Base-by-base conservation (phyloP, 345 rosid species). In the Eucalyptus brandiana region DNA sequence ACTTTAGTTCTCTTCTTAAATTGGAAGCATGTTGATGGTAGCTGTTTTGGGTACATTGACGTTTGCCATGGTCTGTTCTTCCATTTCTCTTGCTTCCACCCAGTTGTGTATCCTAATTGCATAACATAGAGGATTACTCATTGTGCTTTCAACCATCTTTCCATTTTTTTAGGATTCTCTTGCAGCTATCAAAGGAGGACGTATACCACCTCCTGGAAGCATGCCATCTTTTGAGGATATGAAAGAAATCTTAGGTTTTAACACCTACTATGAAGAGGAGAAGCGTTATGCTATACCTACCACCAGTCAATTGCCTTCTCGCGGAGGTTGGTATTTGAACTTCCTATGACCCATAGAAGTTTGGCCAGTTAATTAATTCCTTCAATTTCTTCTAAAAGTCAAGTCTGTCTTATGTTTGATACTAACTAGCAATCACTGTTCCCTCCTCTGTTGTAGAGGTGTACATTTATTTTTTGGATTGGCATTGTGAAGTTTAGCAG, bases 201-300 rank as follows among this genome's bases (percentile, higher is more conserved):
- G 98, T 54, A 92, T 97, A 67, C 99, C 98, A 86, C 93, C 98
- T 67, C 99, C 99, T 51, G 98, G 97, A 94, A 97, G 97, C 94
- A 95, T 97, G 96, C 95, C 97, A 19, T 89, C 98, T 80, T 95
- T 97, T 80, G 94, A 94, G 87, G 99, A 96, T 92, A 95, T 97
- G 37, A 91, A 96, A 91, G 96, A 96, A 89, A 92, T 94, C 86
- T 92, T 97, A 90, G 99, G 99, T 87, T 95, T 94, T 91, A 94
- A 95, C 8, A 28, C 91, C 62, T 96, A 96, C 92, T 94, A 93
- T 86, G 97, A 96, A 91, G 99, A 97, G 93, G 97, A 94, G 89
- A 94, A 93, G 90, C 96, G 86, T 89, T 97, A 97, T 86, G 91
- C 95, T 89, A 89, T 86, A 69, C 85, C 85, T 76, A 89, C 90